These are phyloP conservation scores for Solanum chacoense DNA, from an alignment of 305 asterid genomes.

Conservation along the genomic window DNA sequence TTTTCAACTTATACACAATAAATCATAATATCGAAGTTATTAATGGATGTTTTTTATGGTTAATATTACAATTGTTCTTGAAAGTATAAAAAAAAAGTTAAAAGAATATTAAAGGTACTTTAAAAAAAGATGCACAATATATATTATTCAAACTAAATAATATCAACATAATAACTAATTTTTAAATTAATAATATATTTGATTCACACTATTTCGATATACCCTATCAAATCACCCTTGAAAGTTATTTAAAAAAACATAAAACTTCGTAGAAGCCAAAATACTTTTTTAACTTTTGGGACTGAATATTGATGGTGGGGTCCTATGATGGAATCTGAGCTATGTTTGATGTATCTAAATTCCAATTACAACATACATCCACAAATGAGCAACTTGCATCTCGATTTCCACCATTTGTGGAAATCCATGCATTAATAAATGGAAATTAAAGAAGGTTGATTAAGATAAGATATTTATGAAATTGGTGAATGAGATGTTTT, in stretches of 20 bases:
- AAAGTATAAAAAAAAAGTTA: no score
- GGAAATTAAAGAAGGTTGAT: neutral
- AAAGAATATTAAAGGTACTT: no score
- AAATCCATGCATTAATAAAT: neutral
- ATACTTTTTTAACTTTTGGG: neutral
- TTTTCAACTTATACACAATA: no score
- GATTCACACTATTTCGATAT: neutral
- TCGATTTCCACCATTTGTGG: neutral
- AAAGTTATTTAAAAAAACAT: neutral
- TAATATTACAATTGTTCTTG: accelerated
- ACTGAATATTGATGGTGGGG: neutral
- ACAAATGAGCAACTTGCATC: neutral
- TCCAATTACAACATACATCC: neutral
- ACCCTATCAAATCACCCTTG: neutral
- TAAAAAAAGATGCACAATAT: no score
- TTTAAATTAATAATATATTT: no score
- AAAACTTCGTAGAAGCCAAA: neutral
- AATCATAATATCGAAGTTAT: neutral
- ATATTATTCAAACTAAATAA: no score
- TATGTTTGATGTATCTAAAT: neutral
- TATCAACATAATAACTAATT: no score
- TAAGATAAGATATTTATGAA: neutral
- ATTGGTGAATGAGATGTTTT: neutral
- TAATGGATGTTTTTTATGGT: no score
- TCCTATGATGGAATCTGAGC: neutral